Evolutionary conservation across 2,329 filamentous ascomycete genomes (phyloP), one percentile per base, ranked within the genome.

Genomic region (Ophiostoma ips): DNA sequence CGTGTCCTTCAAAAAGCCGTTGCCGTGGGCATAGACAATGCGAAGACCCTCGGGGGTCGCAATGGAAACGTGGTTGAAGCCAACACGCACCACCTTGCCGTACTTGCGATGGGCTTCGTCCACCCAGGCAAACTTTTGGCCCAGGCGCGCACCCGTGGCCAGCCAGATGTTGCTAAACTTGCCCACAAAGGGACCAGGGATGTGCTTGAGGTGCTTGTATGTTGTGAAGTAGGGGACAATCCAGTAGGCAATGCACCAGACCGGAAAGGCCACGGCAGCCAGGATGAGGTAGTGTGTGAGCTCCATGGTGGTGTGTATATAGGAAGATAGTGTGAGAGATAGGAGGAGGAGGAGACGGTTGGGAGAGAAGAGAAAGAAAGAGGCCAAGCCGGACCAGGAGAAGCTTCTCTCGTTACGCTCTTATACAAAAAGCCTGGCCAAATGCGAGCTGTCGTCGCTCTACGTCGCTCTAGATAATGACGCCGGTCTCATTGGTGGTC

Each of bases 121-220:
- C 6, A 55, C 53, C 50, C 50, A 52, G 18, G 46, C 50, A 34
- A 45, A 55, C 18, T 55, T 55, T 18, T 53, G 41, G 37, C 53
- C 51, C 10, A 47, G 35, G 2, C 49, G 50, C 3, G 53, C 53
- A 3, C 35, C 50, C 5, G 38, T 15, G 12, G 53, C 53, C 5
- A 55, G 41, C 53, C 53, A 55, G 11, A 53, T 21, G 43, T 55
- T 55, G 49, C 50, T 53, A 13, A 55, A 55, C 43, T 52, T 52
- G 31, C 21, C 46, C 2, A 55, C 12, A 19, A 53, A 50, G n/a
- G 53, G 53, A 7, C 53, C 53, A 2, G 50, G 53, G n/a, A 55
- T 49, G 34, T 50, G 49, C 11, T 44, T 28, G 10, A 55, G 51
- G 13, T 53, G 50, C 13, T 31, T 21, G 37, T 55, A 55, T 1